Evolutionary conservation across 345 rosid species (phyloP).

Genomic region (Eucalyptus cloeziana): DNA sequence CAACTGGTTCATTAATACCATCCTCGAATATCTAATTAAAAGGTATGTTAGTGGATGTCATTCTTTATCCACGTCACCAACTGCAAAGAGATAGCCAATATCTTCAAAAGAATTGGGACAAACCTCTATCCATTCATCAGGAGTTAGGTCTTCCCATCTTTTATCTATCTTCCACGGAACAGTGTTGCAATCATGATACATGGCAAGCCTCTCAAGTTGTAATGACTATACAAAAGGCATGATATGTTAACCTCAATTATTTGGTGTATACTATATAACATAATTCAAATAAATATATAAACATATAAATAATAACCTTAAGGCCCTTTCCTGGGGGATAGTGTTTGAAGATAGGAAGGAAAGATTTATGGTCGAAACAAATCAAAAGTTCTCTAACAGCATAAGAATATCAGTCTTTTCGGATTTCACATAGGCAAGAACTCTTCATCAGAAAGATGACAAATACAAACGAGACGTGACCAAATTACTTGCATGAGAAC

Average conservation of each 20-base stretch:
- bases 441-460: neutral
- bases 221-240: slow-evolving; percentile 51
- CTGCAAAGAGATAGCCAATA: neutral
- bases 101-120: slow-evolving; percentile 5
- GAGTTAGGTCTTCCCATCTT: slow-evolving; percentile 88
- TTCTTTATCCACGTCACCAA: neutral
- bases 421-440: neutral
- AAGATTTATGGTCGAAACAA: neutral
- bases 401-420: neutral
- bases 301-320: neutral
- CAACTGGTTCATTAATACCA: slow-evolving; percentile 67
- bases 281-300: neutral
- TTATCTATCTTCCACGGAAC: slow-evolving; percentile 75
- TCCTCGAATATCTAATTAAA: slow-evolving; percentile 77
- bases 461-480: neutral
- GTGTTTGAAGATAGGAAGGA: neutral
- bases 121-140: slow-evolving; percentile 94
- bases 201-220: slow-evolving; percentile 88
- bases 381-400: neutral
- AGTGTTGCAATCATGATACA: slow-evolving; percentile 85
- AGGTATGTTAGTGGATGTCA: neutral
- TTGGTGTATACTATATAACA: neutral
- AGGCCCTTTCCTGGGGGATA: no score
- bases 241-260: neutral
- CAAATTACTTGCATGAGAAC: neutral